phyloP scores from a whole-genome alignment of 2,329 filamentous ascomycete species.

The Dichotomopilus funicola region DNA sequence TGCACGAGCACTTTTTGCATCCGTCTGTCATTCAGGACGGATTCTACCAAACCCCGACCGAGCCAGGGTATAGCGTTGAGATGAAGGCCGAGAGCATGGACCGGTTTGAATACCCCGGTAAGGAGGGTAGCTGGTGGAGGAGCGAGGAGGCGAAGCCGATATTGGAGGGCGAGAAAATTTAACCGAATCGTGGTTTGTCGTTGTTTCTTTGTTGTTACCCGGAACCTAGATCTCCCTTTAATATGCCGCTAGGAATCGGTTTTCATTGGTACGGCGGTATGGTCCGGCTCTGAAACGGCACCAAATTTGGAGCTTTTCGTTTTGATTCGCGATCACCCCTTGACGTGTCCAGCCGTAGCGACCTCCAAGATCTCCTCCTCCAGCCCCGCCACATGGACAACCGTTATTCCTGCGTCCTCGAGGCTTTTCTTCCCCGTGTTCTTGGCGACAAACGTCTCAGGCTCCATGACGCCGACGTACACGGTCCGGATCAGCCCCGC shows the following conservation, averaged over 20 bases:
- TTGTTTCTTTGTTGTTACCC: background rate
- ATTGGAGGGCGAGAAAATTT: constrained; percentile 55
- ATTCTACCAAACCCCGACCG: constrained; percentile 78
- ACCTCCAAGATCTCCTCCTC: constrained; percentile 75
- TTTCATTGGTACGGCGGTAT: no score
- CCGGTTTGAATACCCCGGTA: constrained; percentile 66
- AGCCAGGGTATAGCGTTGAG: constrained; percentile 85
- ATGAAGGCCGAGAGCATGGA: constrained; percentile 90
- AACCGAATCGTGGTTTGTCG: constrained; percentile 9
- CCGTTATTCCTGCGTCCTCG: constrained; percentile 64
- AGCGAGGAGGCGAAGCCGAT: constrained; percentile 72
- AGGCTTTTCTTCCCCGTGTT: constrained; percentile 70
- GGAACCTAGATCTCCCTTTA: no score
- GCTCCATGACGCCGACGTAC: constrained; percentile 83
- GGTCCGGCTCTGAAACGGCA: no score
- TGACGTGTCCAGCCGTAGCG: constrained; percentile 71
- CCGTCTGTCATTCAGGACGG: constrained; percentile 75
- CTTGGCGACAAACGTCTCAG: constrained; percentile 78
- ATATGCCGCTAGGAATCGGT: no score
- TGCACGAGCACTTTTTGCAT: constrained; percentile 89
- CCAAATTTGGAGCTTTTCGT: background rate
- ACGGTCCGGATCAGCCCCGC: constrained; percentile 63
- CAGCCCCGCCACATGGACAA: constrained; percentile 65
- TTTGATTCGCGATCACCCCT: background rate
- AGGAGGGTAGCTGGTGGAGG: constrained; percentile 77